Conservation (phyloP, 257 asterid genomes). For the Hygrophila difformis region DNA sequence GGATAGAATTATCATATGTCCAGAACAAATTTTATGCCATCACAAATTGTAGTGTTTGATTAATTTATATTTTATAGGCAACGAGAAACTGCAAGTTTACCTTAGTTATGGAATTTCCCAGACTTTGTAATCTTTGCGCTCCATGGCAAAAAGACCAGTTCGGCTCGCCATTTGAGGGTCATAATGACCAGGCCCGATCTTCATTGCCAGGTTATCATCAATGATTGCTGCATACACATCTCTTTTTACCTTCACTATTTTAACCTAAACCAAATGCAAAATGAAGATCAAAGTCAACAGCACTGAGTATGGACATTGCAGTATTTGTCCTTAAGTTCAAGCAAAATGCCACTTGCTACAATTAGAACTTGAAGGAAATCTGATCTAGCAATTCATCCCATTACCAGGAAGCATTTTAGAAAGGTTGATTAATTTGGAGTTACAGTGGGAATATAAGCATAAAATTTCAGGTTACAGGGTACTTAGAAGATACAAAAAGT, state of each 20-base stretch:
- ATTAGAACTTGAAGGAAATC: too few species aligned
- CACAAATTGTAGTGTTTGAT: slow-evolving; percentile 1
- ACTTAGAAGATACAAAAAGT: too few species aligned
- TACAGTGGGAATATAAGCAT: too few species aligned
- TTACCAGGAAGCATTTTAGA: too few species aligned
- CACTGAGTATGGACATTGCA: slow-evolving; percentile 34
- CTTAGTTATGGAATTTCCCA: slow-evolving; percentile 45
- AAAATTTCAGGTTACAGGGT: too few species aligned
- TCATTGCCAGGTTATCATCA: slow-evolving; percentile 72
- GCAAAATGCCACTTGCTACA: neutral
- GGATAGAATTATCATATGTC: neutral
- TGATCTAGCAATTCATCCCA: too few species aligned
- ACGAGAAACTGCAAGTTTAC: neutral
- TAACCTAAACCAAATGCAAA: slow-evolving; percentile 33
- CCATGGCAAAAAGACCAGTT: slow-evolving; percentile 60
- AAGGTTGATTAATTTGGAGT: too few species aligned
- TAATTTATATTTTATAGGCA: neutral
- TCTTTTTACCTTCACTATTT: slow-evolving; percentile 70
- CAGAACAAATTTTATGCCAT: neutral
- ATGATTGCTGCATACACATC: slow-evolving; percentile 88
- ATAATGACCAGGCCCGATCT: slow-evolving; percentile 82
- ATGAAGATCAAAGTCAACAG: slow-evolving; percentile 29
- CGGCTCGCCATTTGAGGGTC: slow-evolving; percentile 41
- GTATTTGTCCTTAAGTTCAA: neutral
- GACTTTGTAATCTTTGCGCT: slow-evolving; percentile 69